Evolutionary conservation across 2,329 filamentous ascomycete genomes (phyloP), one percentile per base, ranked within the genome.

Genomic region (Ascochyta koolunga): DNA sequence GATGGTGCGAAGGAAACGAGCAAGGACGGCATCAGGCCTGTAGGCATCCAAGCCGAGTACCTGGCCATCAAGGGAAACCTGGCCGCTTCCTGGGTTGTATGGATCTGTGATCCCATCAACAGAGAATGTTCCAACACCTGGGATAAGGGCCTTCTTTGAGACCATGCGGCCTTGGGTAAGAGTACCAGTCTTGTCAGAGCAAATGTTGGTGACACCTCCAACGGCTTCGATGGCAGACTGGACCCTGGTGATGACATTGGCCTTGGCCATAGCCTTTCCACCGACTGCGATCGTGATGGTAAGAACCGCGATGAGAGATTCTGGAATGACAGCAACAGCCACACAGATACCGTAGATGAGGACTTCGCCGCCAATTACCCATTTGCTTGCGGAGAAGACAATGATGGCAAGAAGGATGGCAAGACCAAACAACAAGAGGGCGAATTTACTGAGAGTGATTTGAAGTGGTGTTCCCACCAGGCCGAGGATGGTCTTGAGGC

Each of bases 391-490:
- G 6, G 79, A 87, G 39, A 89, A 80, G 33, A 89, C 87, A 62
- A 90, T 85, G 60, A 90, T 83, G 8, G 87, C 87, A 57, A 87
- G 88, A 22, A 90, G 65, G 11, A 90, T 82, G 2, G 88, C 92
- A 44, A 91, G 83, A 40, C 82, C 86, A 68, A 96, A 96, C 2
- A 96, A 83, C 3, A 91, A 71, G 37, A 95, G 86, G 24, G 92
- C 91, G 67, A 96, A 88, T 75, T 93, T 91, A 77, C 89, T 91
- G 45, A 96, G 82, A 68, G 90, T 93, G 61, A 89, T 87, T 77
- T 96, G 91, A 39, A 96, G 80, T 0, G 92, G 92, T 1, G 92
- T 96, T 43, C 91, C 91, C 49, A 89, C 82, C 54, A 89, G 81
- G 45, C 88, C 87, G 8, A 90, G 78, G 66, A 90, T 78, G 15